Percentiles rank a stretch among this genome's conserved stretches.
phyloP scores from a whole-genome alignment of 768 basidiomycete species.

The Phlebiopsis flavidoalba region DNA sequence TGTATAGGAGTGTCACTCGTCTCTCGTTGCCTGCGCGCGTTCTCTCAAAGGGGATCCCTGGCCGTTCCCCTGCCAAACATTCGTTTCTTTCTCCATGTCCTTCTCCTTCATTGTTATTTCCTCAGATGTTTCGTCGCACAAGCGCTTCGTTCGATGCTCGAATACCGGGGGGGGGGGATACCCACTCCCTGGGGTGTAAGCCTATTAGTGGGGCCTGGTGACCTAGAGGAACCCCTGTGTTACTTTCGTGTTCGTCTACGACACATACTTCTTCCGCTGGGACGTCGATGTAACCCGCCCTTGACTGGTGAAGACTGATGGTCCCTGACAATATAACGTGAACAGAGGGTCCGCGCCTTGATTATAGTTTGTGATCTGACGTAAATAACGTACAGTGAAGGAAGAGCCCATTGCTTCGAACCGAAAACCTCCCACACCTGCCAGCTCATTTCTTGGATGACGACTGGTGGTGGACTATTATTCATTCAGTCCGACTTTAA shows the following conservation, averaged over 20 bases:
- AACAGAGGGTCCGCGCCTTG: constrained; percentile 53
- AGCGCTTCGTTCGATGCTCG: constrained; percentile 57
- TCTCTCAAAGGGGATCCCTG: too few species aligned
- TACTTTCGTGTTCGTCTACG: too few species aligned
- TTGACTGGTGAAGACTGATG: constrained; percentile 48
- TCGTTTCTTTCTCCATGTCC: constrained; percentile 1
- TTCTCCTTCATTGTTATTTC: constrained; percentile 33
- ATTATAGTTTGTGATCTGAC: constrained; percentile 65
- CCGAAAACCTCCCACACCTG: constrained; percentile 29
- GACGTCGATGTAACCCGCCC: constrained; percentile 44
- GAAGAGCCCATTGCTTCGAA: background rate
- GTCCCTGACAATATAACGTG: constrained; percentile 52
- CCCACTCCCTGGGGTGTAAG: too few species aligned
- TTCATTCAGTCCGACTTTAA: background rate
- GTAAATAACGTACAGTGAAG: background rate
- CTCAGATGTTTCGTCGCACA: constrained; percentile 35
- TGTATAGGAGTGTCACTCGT: too few species aligned
- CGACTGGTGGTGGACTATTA: constrained; percentile 29
- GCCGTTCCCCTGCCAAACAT: too few species aligned
- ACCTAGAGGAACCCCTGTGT: too few species aligned
- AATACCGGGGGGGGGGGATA: too few species aligned
- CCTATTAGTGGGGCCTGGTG: too few species aligned
- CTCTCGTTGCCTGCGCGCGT: too few species aligned
- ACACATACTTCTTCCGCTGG: constrained; percentile 23
- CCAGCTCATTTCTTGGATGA: constrained; percentile 66